Conservation (phyloP, 805 yeast genomes). For the Metschnikowia borealis region DNA sequence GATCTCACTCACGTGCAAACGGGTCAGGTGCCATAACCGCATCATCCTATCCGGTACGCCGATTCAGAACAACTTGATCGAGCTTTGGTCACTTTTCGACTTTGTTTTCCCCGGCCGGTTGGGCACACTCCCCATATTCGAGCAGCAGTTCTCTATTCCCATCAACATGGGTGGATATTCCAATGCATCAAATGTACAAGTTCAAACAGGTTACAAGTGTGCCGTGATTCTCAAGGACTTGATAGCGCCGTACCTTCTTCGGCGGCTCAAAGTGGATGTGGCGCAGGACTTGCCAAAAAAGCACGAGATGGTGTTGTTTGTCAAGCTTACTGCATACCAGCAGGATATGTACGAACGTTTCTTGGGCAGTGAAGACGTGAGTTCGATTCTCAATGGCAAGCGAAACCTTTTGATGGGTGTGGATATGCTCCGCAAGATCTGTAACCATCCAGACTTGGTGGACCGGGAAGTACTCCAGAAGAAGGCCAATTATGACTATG, state of each 20-base stretch:
- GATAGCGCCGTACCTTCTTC: conserved; percentile 81
- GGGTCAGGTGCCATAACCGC: conserved; percentile 77
- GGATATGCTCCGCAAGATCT: conserved; percentile 83
- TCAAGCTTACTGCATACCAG: conserved; percentile 76
- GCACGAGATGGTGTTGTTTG: conserved; percentile 89
- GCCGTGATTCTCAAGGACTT: conserved; percentile 86
- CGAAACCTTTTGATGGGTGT: conserved; percentile 85
- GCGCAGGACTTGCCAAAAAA: conserved; percentile 93
- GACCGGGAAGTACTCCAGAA: conserved; percentile 36
- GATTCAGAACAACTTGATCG: conserved; percentile 87
- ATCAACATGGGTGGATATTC: conserved; percentile 98
- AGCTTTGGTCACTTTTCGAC: conserved; percentile 92
- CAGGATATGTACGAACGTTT: conserved; percentile 70
- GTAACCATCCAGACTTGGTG: conserved; percentile 92
- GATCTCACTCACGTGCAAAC: conserved; percentile 81
- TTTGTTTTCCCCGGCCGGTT: conserved; percentile 91
- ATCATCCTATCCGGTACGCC: conserved; percentile 94
- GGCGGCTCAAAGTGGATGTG: conserved; percentile 89
- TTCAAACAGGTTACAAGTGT: conserved; percentile 93
- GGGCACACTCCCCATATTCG: conserved; percentile 93
- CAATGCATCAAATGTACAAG: conserved; percentile 92
- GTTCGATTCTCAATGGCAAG: conserved; percentile 67
- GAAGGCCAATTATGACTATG: conserved; percentile 42
- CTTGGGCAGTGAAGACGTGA: conserved; percentile 69
- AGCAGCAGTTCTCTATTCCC: conserved; percentile 86